Base-by-base conservation (phyloP, 495 filamentous ascomycete genomes). In the Ramalina intermedia region DNA sequence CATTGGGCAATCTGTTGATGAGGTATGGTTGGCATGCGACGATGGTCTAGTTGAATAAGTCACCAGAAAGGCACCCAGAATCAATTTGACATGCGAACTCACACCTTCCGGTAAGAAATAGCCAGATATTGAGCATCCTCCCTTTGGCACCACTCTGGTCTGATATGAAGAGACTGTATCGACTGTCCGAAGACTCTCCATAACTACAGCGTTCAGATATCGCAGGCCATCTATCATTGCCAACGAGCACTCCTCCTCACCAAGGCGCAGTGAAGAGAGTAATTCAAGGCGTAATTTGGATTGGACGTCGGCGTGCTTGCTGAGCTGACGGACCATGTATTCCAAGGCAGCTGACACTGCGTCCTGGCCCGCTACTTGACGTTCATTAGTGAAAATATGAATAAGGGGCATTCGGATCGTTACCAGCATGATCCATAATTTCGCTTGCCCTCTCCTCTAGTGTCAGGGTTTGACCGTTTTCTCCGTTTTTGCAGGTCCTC, bases 171-270 rank as follows among this genome's bases (percentile, higher is more conserved):
- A 33, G 13, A 56, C 49, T 6, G 54, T 52, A 23, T 56, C 41
- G 26, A 56, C 43, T 6, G 37, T 43, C 14, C 54, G 54, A 38
- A 56, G 47, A 16, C 29, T 27, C 27, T 56, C 50, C 50, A 48
- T 45, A 9, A 56, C 41, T n/a, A 81, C 67, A 13, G 79, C 79
- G 48, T 75, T 66, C 21, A 82, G 70, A 53, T 79, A 81, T 9
- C 69, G 69, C 38, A 81, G 61, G 21, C 58, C 57, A 52, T 81
- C 78, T 46, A 82, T 63, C 8, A 65, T 58, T 11, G 65, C 48
- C 55, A 40, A 49, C 13, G 40, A 46, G 17, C 50, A 14, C 14
- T 49, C 46, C 16, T 37, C 18, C 7, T 33, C 17, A 39, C 20
- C 26, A n/a, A 45, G 39, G 21, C 39, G 27, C 5, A 56, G 21